Evolutionary conservation across 139 green algal species (phyloP).

Genomic region (Zygnema cylindricum): DNA sequence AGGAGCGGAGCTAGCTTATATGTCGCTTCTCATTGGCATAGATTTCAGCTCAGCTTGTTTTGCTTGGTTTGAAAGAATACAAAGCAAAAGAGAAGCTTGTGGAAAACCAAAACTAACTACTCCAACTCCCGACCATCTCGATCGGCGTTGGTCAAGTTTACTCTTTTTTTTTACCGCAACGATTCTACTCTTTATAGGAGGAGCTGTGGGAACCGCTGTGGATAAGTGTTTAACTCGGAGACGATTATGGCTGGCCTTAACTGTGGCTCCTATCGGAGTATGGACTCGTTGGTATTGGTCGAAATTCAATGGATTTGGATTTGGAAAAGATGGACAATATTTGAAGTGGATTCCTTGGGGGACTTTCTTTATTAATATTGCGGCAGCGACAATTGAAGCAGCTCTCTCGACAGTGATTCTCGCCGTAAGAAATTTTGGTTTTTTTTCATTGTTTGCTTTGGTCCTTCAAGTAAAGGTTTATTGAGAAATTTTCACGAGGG

Average conservation of each 20-base stretch:
- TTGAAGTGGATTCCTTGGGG: slow-evolving; percentile 48
- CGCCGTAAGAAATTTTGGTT: slow-evolving; percentile 30
- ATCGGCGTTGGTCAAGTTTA: slow-evolving; percentile 20
- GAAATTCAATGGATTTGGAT: slow-evolving; percentile 26
- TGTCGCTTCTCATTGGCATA: slow-evolving; percentile 56
- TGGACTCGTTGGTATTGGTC: slow-evolving; percentile 55
- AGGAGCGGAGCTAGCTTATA: slow-evolving; percentile 40
- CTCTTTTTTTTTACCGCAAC: slow-evolving; percentile 30
- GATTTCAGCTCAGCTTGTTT: background rate
- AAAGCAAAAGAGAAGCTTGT: background rate
- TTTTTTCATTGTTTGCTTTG: too few species aligned
- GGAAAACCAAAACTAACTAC: background rate
- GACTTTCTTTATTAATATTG: slow-evolving; percentile 39
- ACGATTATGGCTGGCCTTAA: background rate
- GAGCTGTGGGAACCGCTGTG: slow-evolving; percentile 5
- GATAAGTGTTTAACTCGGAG: background rate
- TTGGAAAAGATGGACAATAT: background rate
- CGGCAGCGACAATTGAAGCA: slow-evolving; percentile 28
- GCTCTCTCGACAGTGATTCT: background rate
- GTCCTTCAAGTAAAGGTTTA: too few species aligned
- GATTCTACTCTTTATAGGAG: background rate
- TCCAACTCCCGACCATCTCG: slow-evolving; percentile 1
- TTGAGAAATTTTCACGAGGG: too few species aligned
- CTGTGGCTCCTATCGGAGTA: slow-evolving; percentile 28
- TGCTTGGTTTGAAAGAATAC: background rate